Base-by-base conservation (phyloP, 2,329 filamentous ascomycete species). In the Exophiala sideris region DNA sequence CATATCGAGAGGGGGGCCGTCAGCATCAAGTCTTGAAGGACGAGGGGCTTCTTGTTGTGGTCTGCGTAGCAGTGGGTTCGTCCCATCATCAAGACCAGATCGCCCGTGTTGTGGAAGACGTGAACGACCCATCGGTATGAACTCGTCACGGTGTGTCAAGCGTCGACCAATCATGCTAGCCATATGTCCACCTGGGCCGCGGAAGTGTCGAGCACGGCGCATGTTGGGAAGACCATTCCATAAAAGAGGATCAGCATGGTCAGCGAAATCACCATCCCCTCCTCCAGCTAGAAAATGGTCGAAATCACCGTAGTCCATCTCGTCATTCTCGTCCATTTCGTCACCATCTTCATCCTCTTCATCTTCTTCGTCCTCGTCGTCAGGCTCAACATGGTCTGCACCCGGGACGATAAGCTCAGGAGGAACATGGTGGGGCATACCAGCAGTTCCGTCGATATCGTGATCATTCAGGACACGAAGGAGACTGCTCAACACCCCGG, bases 41-140 rank as follows among this genome's bases (percentile, higher is more conserved):
- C 61, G 21, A 63, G 62, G 45, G 67, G 69, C 49, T 69, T 72
- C 42, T n/a, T 44, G 50, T 36, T 56, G 52, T 42, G 71, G 70
- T 52, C 89, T 86, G 60, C 91, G 87, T 50, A 97, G 82, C 10
- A 97, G 78, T 40, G 92, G 92, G 66, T 97, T 96, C 18, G 85
- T 79, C 3, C 90, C 91, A 67, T 96, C 91, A 60, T 96, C 90
- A 33, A 81, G 79, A 24, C 78, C 78, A 48, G 81, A 73, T 32
- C 80, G 75, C 16, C 73, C 75, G 44, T 79, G 6, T 74, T 71
- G 57, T 50, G 50, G 29, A 34, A 53, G 49, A 16, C 59, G 58
- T 39, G 58, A 20, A 18, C 53, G 52, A 12, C 20, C 39, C 20
- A 54, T 48, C 2, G 45, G 33, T 57, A 63, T 48, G 41, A 59